These are phyloP conservation scores for Sonneratia caseolaris DNA, from an alignment of 345 rosid species.

Conservation along the genomic window DNA sequence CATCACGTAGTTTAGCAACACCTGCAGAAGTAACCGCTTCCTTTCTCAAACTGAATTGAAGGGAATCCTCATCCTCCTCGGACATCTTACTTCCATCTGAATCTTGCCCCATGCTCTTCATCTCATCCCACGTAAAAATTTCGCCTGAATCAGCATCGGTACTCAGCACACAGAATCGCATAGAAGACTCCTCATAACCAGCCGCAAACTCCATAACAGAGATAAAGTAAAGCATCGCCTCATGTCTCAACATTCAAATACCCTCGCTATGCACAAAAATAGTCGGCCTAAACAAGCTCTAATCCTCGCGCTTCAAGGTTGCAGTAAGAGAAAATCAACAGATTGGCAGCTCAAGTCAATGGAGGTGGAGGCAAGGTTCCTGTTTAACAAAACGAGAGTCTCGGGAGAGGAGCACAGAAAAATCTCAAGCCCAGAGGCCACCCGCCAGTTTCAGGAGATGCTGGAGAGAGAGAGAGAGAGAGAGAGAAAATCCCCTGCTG, in stretches of 20 bases:
- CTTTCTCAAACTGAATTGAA: constrained; percentile 14
- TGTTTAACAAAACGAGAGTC: too few species aligned
- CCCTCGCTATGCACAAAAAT: background rate
- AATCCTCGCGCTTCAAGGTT: too few species aligned
- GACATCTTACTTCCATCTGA: constrained; percentile 19
- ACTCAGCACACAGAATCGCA: constrained; percentile 20
- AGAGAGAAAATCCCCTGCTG: background rate
- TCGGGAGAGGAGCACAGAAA: background rate
- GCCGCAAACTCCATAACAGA: background rate
- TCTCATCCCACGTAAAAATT: background rate
- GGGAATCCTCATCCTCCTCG: constrained; percentile 20
- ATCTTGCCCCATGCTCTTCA: constrained; percentile 14
- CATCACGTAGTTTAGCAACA: background rate
- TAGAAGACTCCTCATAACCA: constrained; percentile 22
- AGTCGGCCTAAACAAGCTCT: too few species aligned
- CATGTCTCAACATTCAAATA: background rate
- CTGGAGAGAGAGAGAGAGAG: background rate
- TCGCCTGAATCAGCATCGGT: constrained; percentile 9
- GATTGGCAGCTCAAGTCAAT: too few species aligned
- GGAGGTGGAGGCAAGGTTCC: too few species aligned
- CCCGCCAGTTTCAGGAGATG: background rate
- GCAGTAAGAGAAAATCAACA: too few species aligned
- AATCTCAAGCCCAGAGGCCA: too few species aligned
- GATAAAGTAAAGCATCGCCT: background rate
- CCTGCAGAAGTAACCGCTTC: constrained; percentile 8